Conservation (phyloP, 371 early-diverging fungal genomes). For the Apophysomyces variabilis region DNA sequence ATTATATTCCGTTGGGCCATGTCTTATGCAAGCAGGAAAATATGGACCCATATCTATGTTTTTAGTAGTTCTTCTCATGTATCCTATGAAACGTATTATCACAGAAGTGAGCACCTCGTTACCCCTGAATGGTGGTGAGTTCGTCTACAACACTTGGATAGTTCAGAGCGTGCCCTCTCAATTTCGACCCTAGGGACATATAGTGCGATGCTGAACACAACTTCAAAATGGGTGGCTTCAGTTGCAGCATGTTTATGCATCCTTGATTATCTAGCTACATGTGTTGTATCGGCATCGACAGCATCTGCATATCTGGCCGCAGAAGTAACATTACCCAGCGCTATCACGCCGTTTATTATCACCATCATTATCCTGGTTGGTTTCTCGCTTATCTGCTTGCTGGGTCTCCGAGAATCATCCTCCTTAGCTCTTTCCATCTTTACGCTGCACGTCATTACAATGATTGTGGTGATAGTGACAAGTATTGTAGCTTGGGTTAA, state of each 20-base stretch:
- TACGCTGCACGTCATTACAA: constrained; percentile 27
- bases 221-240: constrained; percentile 52
- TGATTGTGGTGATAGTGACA: constrained; percentile 46
- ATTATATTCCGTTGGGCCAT: constrained; percentile 58
- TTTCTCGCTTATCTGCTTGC: constrained; percentile 12
- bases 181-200: constrained; percentile 29
- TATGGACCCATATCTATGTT: constrained; percentile 61
- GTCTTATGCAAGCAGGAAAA: constrained; percentile 50
- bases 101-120: constrained; percentile 55
- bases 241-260: constrained; percentile 54
- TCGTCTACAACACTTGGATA: neutral
- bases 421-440: constrained; percentile 14
- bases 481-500: constrained; percentile 43
- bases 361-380: constrained; percentile 50
- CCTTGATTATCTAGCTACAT: constrained; percentile 58
- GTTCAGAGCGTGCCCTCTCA: neutral
- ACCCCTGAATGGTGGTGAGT: constrained; percentile 59
- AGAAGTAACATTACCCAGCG: constrained; percentile 40
- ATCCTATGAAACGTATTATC: constrained; percentile 56
- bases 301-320: constrained; percentile 56
- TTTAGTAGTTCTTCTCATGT: constrained; percentile 48
- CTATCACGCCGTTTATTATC: constrained; percentile 35
- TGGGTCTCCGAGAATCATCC: constrained; percentile 16
- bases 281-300: constrained; percentile 61
- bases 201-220: constrained; percentile 52